A percentile compares a stretch with the other conserved stretches of the same genome.
Evolutionary conservation across 495 filamentous ascomycete species (phyloP).

Genomic region (Aspergillus coremiiformis): DNA sequence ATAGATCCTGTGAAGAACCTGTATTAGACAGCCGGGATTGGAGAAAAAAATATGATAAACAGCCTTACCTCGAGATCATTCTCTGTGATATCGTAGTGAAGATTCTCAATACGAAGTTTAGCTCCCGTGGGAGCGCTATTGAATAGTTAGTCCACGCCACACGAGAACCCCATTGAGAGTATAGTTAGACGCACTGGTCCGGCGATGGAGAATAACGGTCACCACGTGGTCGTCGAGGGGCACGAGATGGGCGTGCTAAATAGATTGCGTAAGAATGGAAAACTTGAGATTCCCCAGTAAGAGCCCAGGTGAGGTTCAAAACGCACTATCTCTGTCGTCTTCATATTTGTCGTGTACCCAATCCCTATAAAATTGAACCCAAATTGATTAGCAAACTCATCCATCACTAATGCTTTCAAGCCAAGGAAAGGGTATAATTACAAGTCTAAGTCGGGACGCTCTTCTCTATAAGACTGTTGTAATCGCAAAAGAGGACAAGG

Average conservation of each 20-base stretch:
- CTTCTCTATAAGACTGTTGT: conserved; percentile 50
- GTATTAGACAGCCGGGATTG: not conserved
- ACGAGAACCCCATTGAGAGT: not conserved
- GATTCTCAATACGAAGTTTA: conserved; percentile 79
- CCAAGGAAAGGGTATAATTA: conserved; percentile 18
- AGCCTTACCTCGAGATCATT: conserved; percentile 67
- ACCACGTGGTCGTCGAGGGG: conserved; percentile 27
- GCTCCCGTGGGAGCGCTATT: conserved; percentile 44
- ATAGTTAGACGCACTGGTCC: conserved; percentile 39
- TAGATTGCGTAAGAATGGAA: conserved; percentile 22
- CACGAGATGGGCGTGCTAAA: conserved; percentile 35
- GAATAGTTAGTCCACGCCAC: conserved; percentile 7
- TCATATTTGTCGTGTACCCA: conserved; percentile 90
- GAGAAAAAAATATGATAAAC: not conserved
- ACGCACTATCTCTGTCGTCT: conserved; percentile 49
- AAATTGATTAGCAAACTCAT: conserved; percentile 6
- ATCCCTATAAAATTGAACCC: conserved; percentile 47
- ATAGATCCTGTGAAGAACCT: conserved; percentile 57
- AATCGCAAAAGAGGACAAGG: conserved; percentile 41
- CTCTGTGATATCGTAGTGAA: conserved; percentile 90
- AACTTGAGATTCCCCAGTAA: conserved; percentile 1
- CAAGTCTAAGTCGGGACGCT: conserved; percentile 51
- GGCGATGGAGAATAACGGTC: conserved; percentile 42
- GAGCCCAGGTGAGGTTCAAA: conserved; percentile 13
- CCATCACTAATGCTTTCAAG: conserved; percentile 8